Base-by-base conservation (phyloP, 2,329 filamentous ascomycete genomes). In the Pseudogymnoascus sp. region DNA sequence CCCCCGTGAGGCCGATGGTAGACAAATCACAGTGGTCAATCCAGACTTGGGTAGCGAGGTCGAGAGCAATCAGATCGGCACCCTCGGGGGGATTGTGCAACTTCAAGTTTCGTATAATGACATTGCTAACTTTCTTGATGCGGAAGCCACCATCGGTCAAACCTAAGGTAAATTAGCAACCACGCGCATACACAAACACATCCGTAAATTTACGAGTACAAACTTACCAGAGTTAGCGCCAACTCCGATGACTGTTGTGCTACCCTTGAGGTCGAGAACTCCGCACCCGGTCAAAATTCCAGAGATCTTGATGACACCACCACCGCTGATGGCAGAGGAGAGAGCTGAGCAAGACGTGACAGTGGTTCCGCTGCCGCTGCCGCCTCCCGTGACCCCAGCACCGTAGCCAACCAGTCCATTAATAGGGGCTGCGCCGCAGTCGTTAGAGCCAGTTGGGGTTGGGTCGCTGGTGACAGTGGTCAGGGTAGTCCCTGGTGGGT, bases 101-200 rank as follows among this genome's bases (percentile, higher is more conserved):
- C 62, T 75, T 76, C 21, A 82, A 66, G 71, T 82, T 82, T 31
- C 78, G 77, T 63, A 82, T 70, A 64, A 82, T 80, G 65, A 82
- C 77, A 66, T 82, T 82, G 62, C 71, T 75, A 26, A 71, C 71
- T 13, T 72, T 69, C 67, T 77, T 77, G 66, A 81, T 72, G 41
- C 74, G 76, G 61, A 81, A 72, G 3, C 76, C 76, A 65, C 76
- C 72, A 61, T 76, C 74, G 17, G 71, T 69, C n/a, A 79, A 71
- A 58, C 73, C 74, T 70, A 21, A 21, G 21, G 31, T 50, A 11
- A 39, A 26, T n/a, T 10, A 29, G 29, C 31, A 31, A 50, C n/a
- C n/a, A 31, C 10, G 8, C 13, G 36, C 6, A 9, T 26, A 44
- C 40, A 6, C 13, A 50, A 9, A 24, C 1, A 10, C 64, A 24